phyloP scores from a whole-genome alignment of 2,329 filamentous ascomycete genomes.

The Claviceps arundinis region DNA sequence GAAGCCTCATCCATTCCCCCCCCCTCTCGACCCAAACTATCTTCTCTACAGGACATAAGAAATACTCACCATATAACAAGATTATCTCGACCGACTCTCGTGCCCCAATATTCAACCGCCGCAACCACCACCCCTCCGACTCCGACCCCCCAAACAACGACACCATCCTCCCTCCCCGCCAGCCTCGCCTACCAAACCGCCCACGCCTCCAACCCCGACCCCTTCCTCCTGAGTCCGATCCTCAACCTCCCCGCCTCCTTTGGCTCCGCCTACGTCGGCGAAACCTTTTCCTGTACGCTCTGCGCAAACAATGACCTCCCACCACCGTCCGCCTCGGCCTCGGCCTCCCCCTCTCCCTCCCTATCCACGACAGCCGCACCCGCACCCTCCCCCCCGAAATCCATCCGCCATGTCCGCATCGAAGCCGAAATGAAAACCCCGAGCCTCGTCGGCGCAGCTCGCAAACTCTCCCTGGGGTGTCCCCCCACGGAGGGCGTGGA shows the following conservation, averaged over 20 bases:
- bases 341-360: constrained; percentile 4
- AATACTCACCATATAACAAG: constrained; percentile 27
- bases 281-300: constrained; percentile 86
- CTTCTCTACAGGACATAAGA: neutral
- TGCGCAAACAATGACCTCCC: constrained; percentile 78
- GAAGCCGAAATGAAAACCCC: constrained; percentile 94
- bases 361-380: constrained; percentile 28
- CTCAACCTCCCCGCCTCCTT: constrained; percentile 84
- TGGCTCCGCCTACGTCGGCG: constrained; percentile 87
- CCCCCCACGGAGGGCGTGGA: constrained; percentile 21
- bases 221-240: constrained; percentile 47
- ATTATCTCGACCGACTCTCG: constrained; percentile 68
- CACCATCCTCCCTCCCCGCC: constrained; percentile 33
- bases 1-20: neutral
- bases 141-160: constrained; percentile 28
- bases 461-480: constrained; percentile 46
- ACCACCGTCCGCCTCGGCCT: neutral
- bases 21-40: neutral
- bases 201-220: constrained; percentile 33
- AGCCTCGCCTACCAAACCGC: constrained; percentile 55
- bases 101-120: constrained; percentile 54
- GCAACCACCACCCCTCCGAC: constrained; percentile 26
- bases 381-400: constrained; percentile 24
- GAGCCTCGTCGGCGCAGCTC: constrained; percentile 34
- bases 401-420: constrained; percentile 66